A percentile compares a stretch with the other conserved stretches of the same genome.
Evolutionary conservation across 352 stramenopile species (phyloP).

Genomic region (Phytophthora sojae): DNA sequence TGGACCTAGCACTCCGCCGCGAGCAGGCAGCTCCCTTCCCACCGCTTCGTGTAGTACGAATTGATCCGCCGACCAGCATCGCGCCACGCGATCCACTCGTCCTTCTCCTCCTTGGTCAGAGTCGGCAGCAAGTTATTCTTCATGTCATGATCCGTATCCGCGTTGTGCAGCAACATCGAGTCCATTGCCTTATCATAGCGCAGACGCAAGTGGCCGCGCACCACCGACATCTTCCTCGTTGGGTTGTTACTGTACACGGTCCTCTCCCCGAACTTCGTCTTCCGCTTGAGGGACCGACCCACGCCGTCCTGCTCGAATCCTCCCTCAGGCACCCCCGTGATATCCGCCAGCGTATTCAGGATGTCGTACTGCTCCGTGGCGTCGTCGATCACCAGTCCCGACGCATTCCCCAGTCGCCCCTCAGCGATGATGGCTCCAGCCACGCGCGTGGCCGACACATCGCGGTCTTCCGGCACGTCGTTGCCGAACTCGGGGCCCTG

Average conservation of each 20-base stretch:
- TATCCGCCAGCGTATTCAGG: slow-evolving; percentile 46
- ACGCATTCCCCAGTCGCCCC: slow-evolving; percentile 27
- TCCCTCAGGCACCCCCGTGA: slow-evolving; percentile 31
- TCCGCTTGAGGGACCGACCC: slow-evolving; percentile 46
- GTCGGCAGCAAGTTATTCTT: slow-evolving; percentile 37
- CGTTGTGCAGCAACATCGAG: slow-evolving; percentile 42
- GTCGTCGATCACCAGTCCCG: slow-evolving; percentile 31
- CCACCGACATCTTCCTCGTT: slow-evolving; percentile 37
- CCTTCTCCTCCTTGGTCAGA: slow-evolving; percentile 10
- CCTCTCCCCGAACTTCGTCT: slow-evolving; percentile 31
- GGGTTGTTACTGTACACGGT: slow-evolving; percentile 62
- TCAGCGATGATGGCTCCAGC: slow-evolving; percentile 39
- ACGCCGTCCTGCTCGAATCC: slow-evolving; percentile 46
- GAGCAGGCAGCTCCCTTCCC: slow-evolving; percentile 35
- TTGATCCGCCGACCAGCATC: slow-evolving; percentile 41
- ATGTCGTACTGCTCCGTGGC: slow-evolving; percentile 44
- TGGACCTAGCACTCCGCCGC: neutral
- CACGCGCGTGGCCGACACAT: slow-evolving; percentile 45
- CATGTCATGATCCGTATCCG: slow-evolving; percentile 41
- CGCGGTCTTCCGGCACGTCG: slow-evolving; percentile 31
- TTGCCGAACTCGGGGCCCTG: slow-evolving; percentile 47
- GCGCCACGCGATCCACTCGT: slow-evolving; percentile 28
- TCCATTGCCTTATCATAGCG: slow-evolving; percentile 52
- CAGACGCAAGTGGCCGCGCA: slow-evolving; percentile 44
- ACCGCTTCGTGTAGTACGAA: slow-evolving; percentile 52